Percentiles rank a stretch among this genome's conserved stretches.
Conservation (phyloP, 805 yeast genomes). For the Yamadazyma insecticola region DNA sequence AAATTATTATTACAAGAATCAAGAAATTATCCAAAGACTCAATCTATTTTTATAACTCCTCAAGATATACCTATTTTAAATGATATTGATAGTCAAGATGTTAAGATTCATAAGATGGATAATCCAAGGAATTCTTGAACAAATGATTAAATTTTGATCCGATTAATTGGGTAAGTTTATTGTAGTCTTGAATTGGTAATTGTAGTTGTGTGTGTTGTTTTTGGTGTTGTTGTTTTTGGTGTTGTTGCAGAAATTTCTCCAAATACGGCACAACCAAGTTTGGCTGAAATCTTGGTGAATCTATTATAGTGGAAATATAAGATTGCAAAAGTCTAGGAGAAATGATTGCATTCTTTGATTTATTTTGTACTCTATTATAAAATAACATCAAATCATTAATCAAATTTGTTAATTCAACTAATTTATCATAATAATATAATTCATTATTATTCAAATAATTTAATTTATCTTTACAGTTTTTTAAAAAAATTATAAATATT, state of each 20-base stretch:
- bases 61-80: slow-evolving; percentile 77
- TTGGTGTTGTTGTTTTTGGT: too few relatives aligned
- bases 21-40: slow-evolving; percentile 60
- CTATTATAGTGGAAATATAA: slow-evolving; percentile 5
- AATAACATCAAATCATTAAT: slow-evolving; percentile 7
- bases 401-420: slow-evolving; percentile 4
- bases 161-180: slow-evolving; percentile 3
- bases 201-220: too few relatives aligned
- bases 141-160: background rate
- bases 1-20: slow-evolving; percentile 67
- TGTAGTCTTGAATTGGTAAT: slow-evolving; percentile 4
- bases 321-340: slow-evolving; percentile 5
- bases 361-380: slow-evolving; percentile 6
- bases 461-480: slow-evolving; percentile 6
- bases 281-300: slow-evolving; percentile 6
- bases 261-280: slow-evolving; percentile 1
- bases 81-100: slow-evolving; percentile 49
- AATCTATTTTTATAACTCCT: slow-evolving; percentile 91
- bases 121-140: slow-evolving; percentile 28
- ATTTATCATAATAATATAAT: slow-evolving; percentile 2
- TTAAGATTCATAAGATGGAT: slow-evolving; percentile 58
- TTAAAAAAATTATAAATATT: slow-evolving; percentile 9
- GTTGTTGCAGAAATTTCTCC: background rate
- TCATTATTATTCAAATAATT: slow-evolving; percentile 1
- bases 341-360: background rate